Conservation (phyloP, 768 basidiomycete genomes). For the Neoboletus magnificus region DNA sequence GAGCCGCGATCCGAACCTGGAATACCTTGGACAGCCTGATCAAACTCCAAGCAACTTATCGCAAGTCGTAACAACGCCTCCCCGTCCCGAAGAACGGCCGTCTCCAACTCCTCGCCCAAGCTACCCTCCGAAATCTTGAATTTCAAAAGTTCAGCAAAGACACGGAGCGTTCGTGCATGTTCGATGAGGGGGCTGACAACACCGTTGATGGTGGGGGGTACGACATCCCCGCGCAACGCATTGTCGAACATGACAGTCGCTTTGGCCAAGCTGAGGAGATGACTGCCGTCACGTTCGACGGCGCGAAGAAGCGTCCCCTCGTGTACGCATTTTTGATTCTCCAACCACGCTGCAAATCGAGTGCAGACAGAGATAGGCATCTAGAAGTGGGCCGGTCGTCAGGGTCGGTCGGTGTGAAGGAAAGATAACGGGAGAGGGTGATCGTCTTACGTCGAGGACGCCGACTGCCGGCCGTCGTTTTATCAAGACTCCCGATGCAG, state of each 20-base stretch:
- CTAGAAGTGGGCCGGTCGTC: not conserved
- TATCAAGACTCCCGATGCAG: not conserved
- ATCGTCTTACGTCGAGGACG: constrained; percentile 11
- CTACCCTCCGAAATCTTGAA: constrained; percentile 7
- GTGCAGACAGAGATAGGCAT: constrained; percentile 9
- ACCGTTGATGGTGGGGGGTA: not conserved
- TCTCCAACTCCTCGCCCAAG: constrained; percentile 15
- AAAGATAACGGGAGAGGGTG: not conserved
- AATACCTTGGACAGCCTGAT: constrained; percentile 14
- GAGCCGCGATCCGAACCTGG: not conserved
- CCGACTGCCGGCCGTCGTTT: not conserved
- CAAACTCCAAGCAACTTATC: constrained; percentile 20
- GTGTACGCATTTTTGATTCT: constrained; percentile 4
- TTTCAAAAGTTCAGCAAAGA: constrained; percentile 14
- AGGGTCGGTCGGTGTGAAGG: not conserved
- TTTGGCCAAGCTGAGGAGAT: constrained; percentile 17
- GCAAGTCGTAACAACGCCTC: constrained; percentile 19
- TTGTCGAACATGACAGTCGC: constrained; percentile 18
- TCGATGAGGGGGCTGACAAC: not conserved
- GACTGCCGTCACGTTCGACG: constrained; percentile 22
- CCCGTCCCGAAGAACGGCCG: constrained; percentile 24
- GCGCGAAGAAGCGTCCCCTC: constrained; percentile 5
- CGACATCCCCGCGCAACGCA: constrained; percentile 8
- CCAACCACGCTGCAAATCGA: constrained; percentile 19
- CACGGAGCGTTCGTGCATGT: constrained; percentile 13